Percentiles rank a stretch among this genome's conserved stretches.
phyloP scores from a whole-genome alignment of 768 basidiomycete species.

The Leccinum obscurum region DNA sequence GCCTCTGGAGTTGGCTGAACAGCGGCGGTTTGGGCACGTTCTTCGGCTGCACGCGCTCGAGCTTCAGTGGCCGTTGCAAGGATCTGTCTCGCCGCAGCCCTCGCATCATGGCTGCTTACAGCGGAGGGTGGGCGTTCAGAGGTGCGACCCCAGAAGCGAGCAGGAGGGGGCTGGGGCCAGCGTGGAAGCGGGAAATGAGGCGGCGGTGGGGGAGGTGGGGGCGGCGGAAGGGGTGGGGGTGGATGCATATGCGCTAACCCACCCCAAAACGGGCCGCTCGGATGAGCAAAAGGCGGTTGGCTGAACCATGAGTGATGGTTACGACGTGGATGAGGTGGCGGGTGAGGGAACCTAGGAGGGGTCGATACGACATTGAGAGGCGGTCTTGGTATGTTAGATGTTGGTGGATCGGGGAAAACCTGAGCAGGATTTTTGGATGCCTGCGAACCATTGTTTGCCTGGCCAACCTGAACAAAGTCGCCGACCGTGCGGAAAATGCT shows the following conservation, averaged over 20 bases:
- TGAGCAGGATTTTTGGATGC: slow-evolving; percentile 1
- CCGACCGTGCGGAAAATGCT: slow-evolving; percentile 58
- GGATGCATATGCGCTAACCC: slow-evolving; percentile 21
- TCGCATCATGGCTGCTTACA: slow-evolving; percentile 7
- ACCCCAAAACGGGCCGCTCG: slow-evolving; percentile 17
- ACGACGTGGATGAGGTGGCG: slow-evolving; percentile 21
- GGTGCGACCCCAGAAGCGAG: slow-evolving; percentile 19
- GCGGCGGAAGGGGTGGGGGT: slow-evolving; percentile 14
- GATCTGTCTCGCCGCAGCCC: slow-evolving; percentile 16
- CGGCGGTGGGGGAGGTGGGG: slow-evolving; percentile 20
- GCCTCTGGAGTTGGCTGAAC: slow-evolving; percentile 1
- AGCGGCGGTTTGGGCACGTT: neutral
- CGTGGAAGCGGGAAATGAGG: slow-evolving; percentile 8
- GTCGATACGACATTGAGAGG: slow-evolving; percentile 10
- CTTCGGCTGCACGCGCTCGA: slow-evolving; percentile 10
- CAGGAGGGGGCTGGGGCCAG: slow-evolving; percentile 30
- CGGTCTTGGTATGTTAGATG: slow-evolving; percentile 8
- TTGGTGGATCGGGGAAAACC: slow-evolving; percentile 1
- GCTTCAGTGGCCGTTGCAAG: slow-evolving; percentile 21
- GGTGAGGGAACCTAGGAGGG: slow-evolving; percentile 18
- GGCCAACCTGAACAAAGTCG: slow-evolving; percentile 28
- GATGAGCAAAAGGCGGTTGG: slow-evolving; percentile 11
- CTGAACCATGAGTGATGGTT: slow-evolving; percentile 28
- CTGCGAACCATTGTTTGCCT: slow-evolving; percentile 8
- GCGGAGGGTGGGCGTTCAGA: neutral